Percentiles rank a stretch among this genome's conserved stretches.
These are phyloP conservation scores for Cucurbita maxima DNA, from an alignment of 306 rosid genomes.

Conservation along the genomic window DNA sequence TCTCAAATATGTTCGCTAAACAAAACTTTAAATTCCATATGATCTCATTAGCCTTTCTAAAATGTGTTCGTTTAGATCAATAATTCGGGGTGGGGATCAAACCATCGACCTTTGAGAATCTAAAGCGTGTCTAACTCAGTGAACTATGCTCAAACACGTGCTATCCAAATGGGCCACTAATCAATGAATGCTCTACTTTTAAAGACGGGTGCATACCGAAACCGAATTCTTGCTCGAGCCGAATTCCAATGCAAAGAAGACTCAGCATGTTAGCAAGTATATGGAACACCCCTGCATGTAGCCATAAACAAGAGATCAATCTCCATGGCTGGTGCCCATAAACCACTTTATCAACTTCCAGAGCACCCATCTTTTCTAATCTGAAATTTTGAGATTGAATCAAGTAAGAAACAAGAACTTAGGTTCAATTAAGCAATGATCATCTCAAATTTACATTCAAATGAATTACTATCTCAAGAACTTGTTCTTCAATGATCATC, in stretches of 20 bases:
- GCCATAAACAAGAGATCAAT: conserved; percentile 12
- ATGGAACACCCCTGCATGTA: conserved; percentile 15
- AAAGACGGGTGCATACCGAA: not conserved
- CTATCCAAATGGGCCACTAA: not conserved
- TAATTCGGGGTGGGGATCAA: too few relatives aligned
- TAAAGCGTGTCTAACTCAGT: too few relatives aligned
- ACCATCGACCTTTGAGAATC: too few relatives aligned
- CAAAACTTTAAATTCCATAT: not conserved
- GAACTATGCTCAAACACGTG: too few relatives aligned
- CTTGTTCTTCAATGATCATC: not conserved
- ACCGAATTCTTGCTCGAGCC: conserved; percentile 13
- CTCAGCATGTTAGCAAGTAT: conserved; percentile 13
- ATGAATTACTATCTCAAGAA: not conserved
- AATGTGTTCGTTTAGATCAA: too few relatives aligned
- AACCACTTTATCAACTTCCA: conserved; percentile 10
- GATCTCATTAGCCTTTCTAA: not conserved
- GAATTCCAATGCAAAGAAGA: conserved; percentile 12
- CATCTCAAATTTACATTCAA: not conserved
- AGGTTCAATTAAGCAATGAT: not conserved
- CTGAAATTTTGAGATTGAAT: conserved; percentile 5
- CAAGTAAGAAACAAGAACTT: not conserved
- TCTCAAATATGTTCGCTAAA: not conserved
- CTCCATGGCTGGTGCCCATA: conserved; percentile 12
- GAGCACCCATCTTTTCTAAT: conserved; percentile 15
- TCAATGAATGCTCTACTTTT: not conserved